Base-by-base conservation (phyloP, 2,329 filamentous ascomycete species). In the Fusarium staphyleae region DNA sequence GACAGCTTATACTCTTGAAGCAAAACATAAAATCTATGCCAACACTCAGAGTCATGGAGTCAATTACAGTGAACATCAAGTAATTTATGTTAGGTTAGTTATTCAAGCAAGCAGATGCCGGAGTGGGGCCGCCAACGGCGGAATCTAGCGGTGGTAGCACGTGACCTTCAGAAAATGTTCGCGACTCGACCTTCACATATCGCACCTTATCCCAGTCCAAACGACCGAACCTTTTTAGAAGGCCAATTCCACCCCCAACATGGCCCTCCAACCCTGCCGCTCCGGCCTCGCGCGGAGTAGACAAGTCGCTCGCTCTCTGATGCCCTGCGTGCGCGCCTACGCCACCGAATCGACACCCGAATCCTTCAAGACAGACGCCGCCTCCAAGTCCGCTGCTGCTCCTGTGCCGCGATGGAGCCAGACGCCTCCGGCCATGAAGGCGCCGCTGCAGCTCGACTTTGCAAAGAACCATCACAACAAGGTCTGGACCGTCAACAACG, bases 401-500 rank as follows among this genome's bases (percentile, higher is more conserved):
- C 30, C 62, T 2, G 49, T 52, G 62, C 87, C 88, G 43, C 80
- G 88, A 77, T 92, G 89, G 89, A 80, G 83, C 10, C 81, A 86
- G 67, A 92, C 89, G 7, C 89, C 89, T 9, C 76, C 82, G 58
- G 78, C 76, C 51, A 88, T 90, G 80, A 90, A 87, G 75, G 87
- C 87, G 4, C 84, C 86, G 1, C 83, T 90, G 77, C 87, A 75
- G 63, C 82, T 80, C 71, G 85, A 77, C 75, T 81, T 76, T 61
- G 80, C 77, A 69, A 85, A 76, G 74, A 77, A 79, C 67, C 83
- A 77, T 46, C 71, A 66, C 56, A 80, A 75, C 65, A 81, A 79
- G 60, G 68, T 72, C 69, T 93, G 85, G 83, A 70, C 70, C 65
- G 87, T 92, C 72, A 98, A 98, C 75, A 81, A 84, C 15, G 86